Percentiles rank a stretch among this genome's conserved stretches.
phyloP scores from a whole-genome alignment of 2,329 filamentous ascomycete genomes.

The Fusarium sp. region DNA sequence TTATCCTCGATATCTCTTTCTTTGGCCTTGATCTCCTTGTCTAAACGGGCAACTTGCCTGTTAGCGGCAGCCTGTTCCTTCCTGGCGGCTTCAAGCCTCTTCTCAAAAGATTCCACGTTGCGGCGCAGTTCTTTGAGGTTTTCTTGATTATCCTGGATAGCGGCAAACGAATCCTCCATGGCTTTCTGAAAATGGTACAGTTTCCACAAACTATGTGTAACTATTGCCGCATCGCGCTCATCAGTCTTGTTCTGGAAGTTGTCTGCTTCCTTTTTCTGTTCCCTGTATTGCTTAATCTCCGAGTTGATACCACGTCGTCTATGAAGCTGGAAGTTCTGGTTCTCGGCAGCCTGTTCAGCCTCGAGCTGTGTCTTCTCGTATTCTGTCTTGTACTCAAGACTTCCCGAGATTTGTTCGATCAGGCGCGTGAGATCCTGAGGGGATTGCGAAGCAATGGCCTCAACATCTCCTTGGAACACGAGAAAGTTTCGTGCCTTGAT shows the following conservation, averaged over 20 bases:
- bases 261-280: constrained; percentile 95
- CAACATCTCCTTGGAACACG: constrained; percentile 97
- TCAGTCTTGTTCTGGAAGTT: constrained; percentile 91
- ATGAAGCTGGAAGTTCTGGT: constrained; percentile 87
- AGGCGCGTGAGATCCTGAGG: constrained; percentile 91
- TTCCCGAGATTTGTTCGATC: constrained; percentile 97
- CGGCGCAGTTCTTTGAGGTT: constrained; percentile 93
- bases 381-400: constrained; percentile 90
- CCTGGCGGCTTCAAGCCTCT: constrained; percentile 80
- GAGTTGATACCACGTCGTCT: constrained; percentile 94
- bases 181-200: constrained; percentile 93
- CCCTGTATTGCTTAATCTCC: constrained; percentile 96
- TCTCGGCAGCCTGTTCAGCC: constrained; percentile 85
- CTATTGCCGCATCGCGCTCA: constrained; percentile 88
- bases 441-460: constrained; percentile 94
- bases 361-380: constrained; percentile 92
- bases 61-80: constrained; percentile 82
- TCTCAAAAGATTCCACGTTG: constrained; percentile 85
- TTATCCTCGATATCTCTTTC: constrained; percentile 89
- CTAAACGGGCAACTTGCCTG: constrained; percentile 81
- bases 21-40: constrained; percentile 84
- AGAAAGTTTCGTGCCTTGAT: constrained; percentile 98
- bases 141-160: constrained; percentile 93
- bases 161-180: constrained; percentile 89
- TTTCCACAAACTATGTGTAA: constrained; percentile 96